Percentiles rank a stretch among this genome's conserved stretches.
Evolutionary conservation across 2,329 filamentous ascomycete genomes (phyloP).

Genomic region (Fusarium clavum): DNA sequence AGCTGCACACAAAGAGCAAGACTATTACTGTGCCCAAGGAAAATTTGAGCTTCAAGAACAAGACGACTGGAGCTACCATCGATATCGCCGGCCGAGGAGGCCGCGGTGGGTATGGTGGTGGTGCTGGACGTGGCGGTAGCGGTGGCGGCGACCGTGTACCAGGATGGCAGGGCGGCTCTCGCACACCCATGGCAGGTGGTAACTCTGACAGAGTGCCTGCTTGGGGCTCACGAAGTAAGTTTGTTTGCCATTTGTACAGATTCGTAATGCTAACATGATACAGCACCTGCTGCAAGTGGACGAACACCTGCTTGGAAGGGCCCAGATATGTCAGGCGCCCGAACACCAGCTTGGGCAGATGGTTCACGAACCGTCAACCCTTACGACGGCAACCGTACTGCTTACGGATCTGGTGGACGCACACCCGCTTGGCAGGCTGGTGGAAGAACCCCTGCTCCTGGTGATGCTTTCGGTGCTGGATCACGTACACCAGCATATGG

Average conservation of each 20-base stretch:
- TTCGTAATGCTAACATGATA: slow-evolving; percentile 41
- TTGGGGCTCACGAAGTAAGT: slow-evolving; percentile 78
- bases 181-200: slow-evolving; percentile 72
- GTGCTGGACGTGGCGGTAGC: slow-evolving; percentile 59
- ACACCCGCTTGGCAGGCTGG: slow-evolving; percentile 85
- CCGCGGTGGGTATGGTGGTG: slow-evolving; percentile 58
- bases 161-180: slow-evolving; percentile 73
- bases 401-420: slow-evolving; percentile 79
- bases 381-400: slow-evolving; percentile 79
- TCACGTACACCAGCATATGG: slow-evolving; percentile 76
- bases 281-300: slow-evolving; percentile 67
- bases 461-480: slow-evolving; percentile 72
- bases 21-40: slow-evolving; percentile 86
- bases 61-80: slow-evolving; percentile 80
- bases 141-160: slow-evolving; percentile 60
- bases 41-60: slow-evolving; percentile 87
- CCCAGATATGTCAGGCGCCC: slow-evolving; percentile 64
- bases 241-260: not conserved
- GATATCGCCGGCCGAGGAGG: slow-evolving; percentile 71
- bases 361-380: slow-evolving; percentile 76
- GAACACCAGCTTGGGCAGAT: slow-evolving; percentile 78
- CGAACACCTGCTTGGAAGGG: slow-evolving; percentile 73
- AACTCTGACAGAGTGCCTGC: slow-evolving; percentile 79
- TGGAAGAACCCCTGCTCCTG: slow-evolving; percentile 73
- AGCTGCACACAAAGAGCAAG: slow-evolving; percentile 95